These are phyloP conservation scores for Mytilinidion resinicola DNA, from an alignment of 495 filamentous ascomycete genomes.

Conservation along the genomic window DNA sequence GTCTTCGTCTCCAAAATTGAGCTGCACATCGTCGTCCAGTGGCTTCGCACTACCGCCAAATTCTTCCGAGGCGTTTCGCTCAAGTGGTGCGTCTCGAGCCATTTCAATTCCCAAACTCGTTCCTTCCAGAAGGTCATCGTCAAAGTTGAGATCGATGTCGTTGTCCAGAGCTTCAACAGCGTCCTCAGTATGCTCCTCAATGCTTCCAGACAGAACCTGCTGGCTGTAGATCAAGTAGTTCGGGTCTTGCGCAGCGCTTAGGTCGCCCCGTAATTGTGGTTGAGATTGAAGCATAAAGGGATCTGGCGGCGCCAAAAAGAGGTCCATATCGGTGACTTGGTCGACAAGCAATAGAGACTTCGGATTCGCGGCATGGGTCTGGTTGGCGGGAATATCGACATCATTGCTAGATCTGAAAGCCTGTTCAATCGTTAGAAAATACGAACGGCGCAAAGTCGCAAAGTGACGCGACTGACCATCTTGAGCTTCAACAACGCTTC, in stretches of 20 bases:
- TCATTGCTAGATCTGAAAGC: slow-evolving; percentile 49
- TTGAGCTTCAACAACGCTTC: slow-evolving; percentile 97
- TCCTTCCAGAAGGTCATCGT: slow-evolving; percentile 48
- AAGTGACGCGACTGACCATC: slow-evolving; percentile 57
- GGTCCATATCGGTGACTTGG: slow-evolving; percentile 80
- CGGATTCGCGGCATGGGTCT: slow-evolving; percentile 41
- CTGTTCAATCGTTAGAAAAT: slow-evolving; percentile 20
- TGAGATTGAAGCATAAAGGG: slow-evolving; percentile 33
- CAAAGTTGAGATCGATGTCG: slow-evolving; percentile 52
- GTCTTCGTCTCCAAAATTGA: slow-evolving; percentile 49
- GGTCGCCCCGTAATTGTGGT: not conserved
- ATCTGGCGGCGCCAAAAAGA: slow-evolving; percentile 51
- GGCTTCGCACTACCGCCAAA: slow-evolving; percentile 25
- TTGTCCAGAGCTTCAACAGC: slow-evolving; percentile 49
- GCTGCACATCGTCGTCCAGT: slow-evolving; percentile 37
- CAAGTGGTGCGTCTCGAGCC: slow-evolving; percentile 71
- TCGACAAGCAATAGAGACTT: slow-evolving; percentile 60
- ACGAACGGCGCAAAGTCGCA: too few relatives aligned
- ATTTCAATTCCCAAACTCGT: slow-evolving; percentile 62
- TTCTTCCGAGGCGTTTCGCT: slow-evolving; percentile 54
- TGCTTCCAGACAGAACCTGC: slow-evolving; percentile 25
- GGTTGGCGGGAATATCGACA: slow-evolving; percentile 45
- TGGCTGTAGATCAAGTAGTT: slow-evolving; percentile 33
- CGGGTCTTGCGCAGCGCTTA: too few relatives aligned
- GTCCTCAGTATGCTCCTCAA: slow-evolving; percentile 22